Evolutionary conservation across 2,329 filamentous ascomycete genomes (phyloP), one percentile per base, ranked within the genome.

Genomic region (Phialemoniopsis sp.): DNA sequence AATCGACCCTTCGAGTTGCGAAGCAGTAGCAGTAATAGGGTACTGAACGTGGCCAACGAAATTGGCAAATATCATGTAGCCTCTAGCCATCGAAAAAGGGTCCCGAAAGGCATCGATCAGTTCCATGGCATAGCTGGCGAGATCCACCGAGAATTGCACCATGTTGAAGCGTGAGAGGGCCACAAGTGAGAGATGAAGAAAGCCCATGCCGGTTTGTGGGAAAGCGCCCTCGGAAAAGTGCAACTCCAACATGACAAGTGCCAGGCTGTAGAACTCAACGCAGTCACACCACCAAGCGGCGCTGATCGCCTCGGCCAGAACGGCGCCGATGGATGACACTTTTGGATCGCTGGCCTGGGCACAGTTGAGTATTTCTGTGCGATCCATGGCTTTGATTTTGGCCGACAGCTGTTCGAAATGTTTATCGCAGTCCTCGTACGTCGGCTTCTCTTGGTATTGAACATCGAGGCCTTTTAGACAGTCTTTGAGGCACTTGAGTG

Each of bases 401-500:
- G 70, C 58, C n/a, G 76, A 72, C 14, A 85, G 64, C 38, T 72
- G 69, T 48, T 81, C 72, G 51, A 93, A 95, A 39, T 84, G 79
- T 14, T 67, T 64, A 54, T 96, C 90, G 52, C 88, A 94, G 49
- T 85, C 78, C 49, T 90, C 81, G 57, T 82, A 89, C 0, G 77
- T 82, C 3, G 82, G 82, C 3, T 79, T 67, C 2, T 81, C 70
- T 28, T 82, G 76, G 12, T 93, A 67, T 2, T 75, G 61, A 13
- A 90, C 72, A 4, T 79, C 85, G 12, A 95, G 71, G 12, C 82
- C 82, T 19, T 64, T 66, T 13, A 96, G 66, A 45, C 87, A 89
- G 34, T 81, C 75, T 52, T 83, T 83, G 17, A 96, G 67, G 2
- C 79, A 78, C 26, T 73, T 64, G 49, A 95, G 80, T 0, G 89